Conservation (phyloP, 2,329 filamentous ascomycete genomes). For the Paracorniculantispora psalliotae region DNA sequence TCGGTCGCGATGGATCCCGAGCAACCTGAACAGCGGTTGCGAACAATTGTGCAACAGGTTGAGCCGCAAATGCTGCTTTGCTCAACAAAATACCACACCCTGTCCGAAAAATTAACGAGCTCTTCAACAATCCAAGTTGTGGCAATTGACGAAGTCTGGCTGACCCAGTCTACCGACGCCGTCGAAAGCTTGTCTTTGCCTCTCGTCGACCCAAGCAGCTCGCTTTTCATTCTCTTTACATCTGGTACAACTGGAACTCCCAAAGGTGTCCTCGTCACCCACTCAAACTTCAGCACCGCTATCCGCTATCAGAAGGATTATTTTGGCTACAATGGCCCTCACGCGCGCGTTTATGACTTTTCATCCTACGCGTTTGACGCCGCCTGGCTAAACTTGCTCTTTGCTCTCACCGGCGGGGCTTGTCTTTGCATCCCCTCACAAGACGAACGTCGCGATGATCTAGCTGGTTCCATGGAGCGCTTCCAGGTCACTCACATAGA, state of each 20-base stretch:
- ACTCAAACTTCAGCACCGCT: conserved; percentile 17
- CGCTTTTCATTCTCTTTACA: conserved; percentile 42
- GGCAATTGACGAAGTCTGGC: background rate
- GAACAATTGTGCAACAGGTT: conserved; percentile 17
- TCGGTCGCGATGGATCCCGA: conserved; percentile 24
- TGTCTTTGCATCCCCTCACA: conserved; percentile 15
- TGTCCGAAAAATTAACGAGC: background rate
- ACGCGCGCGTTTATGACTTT: conserved; percentile 11
- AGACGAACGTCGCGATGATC: conserved; percentile 7
- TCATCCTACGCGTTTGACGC: conserved; percentile 14
- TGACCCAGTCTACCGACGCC: background rate
- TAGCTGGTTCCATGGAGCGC: conserved; percentile 11
- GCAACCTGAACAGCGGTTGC: conserved; percentile 17
- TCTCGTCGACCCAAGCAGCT: background rate
- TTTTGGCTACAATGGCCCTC: background rate
- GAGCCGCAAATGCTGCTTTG: conserved; percentile 18
- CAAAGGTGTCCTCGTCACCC: conserved; percentile 41
- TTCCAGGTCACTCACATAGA: conserved; percentile 8
- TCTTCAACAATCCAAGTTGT: background rate
- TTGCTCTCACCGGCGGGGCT: conserved; percentile 2
- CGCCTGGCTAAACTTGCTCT: conserved; percentile 1
- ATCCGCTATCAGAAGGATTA: conserved; percentile 11
- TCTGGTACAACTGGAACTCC: conserved; percentile 47
- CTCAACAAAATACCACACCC: conserved; percentile 14
- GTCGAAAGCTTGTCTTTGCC: background rate